A percentile compares a stretch with the other conserved stretches of the same genome.
Conservation (phyloP, 2,329 filamentous ascomycete genomes). For the Aspergillus glaucus region DNA sequence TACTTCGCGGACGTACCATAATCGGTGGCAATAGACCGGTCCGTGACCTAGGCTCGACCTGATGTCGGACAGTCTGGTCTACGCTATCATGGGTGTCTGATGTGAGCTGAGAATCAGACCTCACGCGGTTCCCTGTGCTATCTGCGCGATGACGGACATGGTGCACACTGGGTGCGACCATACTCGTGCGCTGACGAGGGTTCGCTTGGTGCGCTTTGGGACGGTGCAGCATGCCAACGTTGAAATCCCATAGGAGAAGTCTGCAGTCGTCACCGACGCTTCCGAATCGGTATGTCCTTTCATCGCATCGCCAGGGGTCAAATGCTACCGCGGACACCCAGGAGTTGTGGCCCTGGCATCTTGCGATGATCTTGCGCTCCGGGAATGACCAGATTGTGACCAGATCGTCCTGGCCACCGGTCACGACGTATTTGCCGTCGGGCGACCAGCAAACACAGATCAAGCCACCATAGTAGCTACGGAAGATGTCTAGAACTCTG, state of each 20-base stretch:
- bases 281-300: constrained; percentile 89
- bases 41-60: constrained; percentile 75
- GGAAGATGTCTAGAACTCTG: constrained; percentile 78
- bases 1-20: constrained; percentile 52
- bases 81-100: constrained; percentile 36
- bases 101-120: constrained; percentile 65
- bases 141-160: constrained; percentile 56
- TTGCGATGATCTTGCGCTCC: constrained; percentile 76
- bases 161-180: constrained; percentile 21
- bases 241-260: constrained; percentile 94
- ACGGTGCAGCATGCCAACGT: constrained; percentile 87
- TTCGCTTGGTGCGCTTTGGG: constrained; percentile 58
- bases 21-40: constrained; percentile 87
- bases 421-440: constrained; percentile 91
- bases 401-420: constrained; percentile 90
- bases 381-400: constrained; percentile 91
- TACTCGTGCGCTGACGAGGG: constrained; percentile 34
- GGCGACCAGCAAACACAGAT: constrained; percentile 96
- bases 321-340: constrained; percentile 94
- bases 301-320: constrained; percentile 94
- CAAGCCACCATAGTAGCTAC: constrained; percentile 88
- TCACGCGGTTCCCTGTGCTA: constrained; percentile 53
- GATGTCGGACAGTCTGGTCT: constrained; percentile 62
- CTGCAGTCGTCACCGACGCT: constrained; percentile 92
- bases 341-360: constrained; percentile 90